Percentiles rank a stretch among this genome's conserved stretches.
Conservation (phyloP, 2,329 filamentous ascomycete species). For the Sphaerulina populicola region DNA sequence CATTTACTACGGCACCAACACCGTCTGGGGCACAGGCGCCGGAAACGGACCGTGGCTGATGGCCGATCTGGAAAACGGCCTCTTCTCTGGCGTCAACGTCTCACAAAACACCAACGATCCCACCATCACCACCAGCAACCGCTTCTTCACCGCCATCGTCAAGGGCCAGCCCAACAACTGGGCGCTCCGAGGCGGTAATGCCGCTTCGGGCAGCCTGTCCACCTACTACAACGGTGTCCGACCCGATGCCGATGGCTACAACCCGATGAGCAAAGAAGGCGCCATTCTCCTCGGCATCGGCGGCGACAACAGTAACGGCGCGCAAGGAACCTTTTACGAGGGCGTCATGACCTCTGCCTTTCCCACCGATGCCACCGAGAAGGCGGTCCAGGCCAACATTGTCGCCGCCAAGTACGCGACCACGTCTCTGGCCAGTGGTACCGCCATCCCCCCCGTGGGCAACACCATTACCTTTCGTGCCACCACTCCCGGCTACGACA, state of each 20-base stretch:
- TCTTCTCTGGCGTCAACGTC: slow-evolving; percentile 50
- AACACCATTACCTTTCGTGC: slow-evolving; percentile 47
- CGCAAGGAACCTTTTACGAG: slow-evolving; percentile 49
- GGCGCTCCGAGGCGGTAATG: slow-evolving; percentile 53
- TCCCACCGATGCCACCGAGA: slow-evolving; percentile 52
- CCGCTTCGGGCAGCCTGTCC: slow-evolving; percentile 47
- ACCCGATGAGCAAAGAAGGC: slow-evolving; percentile 56
- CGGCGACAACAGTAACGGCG: slow-evolving; percentile 55
- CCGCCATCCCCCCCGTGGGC: slow-evolving; percentile 44
- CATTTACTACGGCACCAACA: slow-evolving; percentile 54
- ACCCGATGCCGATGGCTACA: slow-evolving; percentile 47
- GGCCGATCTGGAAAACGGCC: slow-evolving; percentile 59
- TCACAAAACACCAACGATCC: slow-evolving; percentile 47
- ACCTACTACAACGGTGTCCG: slow-evolving; percentile 54
- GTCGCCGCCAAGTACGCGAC: slow-evolving; percentile 51
- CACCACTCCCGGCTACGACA: slow-evolving; percentile 49
- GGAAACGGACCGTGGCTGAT: slow-evolving; percentile 59
- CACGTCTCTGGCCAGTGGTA: slow-evolving; percentile 43
- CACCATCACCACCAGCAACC: slow-evolving; percentile 43
- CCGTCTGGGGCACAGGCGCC: slow-evolving; percentile 48
- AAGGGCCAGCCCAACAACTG: slow-evolving; percentile 52
- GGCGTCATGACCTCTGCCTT: slow-evolving; percentile 58
- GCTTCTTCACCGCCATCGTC: slow-evolving; percentile 51
- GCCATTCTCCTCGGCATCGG: slow-evolving; percentile 62
- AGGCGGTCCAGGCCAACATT: slow-evolving; percentile 45